phyloP scores from a whole-genome alignment of 345 rosid species.

The Citrus unshiu region DNA sequence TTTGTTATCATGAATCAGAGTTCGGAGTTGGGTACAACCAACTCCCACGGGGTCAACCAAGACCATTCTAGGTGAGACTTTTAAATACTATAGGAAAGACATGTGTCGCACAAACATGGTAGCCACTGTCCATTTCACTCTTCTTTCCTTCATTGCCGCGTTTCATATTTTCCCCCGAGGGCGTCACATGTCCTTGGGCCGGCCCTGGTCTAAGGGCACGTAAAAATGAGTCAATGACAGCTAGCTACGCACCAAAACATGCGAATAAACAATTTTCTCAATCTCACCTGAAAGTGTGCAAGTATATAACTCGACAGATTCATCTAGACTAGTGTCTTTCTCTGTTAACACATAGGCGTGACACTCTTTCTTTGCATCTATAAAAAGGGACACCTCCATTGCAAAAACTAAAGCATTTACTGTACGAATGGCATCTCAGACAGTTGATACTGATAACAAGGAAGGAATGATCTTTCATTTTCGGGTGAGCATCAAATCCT shows the following conservation, averaged over 20 bases:
- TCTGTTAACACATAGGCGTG: neutral
- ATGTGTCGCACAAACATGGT: too few relatives aligned
- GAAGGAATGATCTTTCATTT: neutral
- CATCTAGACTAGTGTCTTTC: neutral
- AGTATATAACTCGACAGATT: neutral
- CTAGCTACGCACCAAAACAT: neutral
- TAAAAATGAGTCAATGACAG: neutral
- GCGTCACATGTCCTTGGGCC: too few relatives aligned
- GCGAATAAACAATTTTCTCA: neutral
- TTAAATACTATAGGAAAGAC: too few relatives aligned
- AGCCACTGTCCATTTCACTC: too few relatives aligned
- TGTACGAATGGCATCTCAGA: neutral
- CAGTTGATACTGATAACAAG: neutral
- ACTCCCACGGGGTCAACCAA: too few relatives aligned
- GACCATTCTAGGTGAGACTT: too few relatives aligned
- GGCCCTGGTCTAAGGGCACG: too few relatives aligned
- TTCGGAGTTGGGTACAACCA: too few relatives aligned
- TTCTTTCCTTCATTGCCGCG: too few relatives aligned
- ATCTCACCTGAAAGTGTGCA: too few relatives aligned
- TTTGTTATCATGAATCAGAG: too few relatives aligned
- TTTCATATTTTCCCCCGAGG: too few relatives aligned
- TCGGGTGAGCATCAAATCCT: neutral
- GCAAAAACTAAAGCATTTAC: neutral
- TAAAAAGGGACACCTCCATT: neutral
- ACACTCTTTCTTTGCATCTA: neutral